Percentiles rank a stretch among this genome's conserved stretches.
Evolutionary conservation across 352 stramenopile species (phyloP).

Genomic region (Phytophthora capsici): DNA sequence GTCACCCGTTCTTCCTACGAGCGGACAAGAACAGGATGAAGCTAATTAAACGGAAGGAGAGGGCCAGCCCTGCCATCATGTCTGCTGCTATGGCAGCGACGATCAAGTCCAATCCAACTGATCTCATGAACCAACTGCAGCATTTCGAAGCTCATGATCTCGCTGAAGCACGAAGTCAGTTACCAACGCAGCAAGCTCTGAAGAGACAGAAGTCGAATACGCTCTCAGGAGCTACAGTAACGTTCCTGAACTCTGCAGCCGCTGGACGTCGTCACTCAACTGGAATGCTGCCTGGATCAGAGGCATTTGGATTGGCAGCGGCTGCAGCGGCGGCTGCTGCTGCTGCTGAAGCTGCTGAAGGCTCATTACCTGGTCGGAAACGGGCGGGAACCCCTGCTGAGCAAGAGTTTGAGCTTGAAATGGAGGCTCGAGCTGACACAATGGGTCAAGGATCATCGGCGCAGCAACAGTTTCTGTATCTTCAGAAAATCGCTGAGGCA

Average conservation of each 20-base stretch:
- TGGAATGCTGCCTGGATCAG: slow-evolving; percentile 47
- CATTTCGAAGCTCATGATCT: slow-evolving; percentile 36
- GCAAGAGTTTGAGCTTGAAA: slow-evolving; percentile 43
- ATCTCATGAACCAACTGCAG: slow-evolving; percentile 20
- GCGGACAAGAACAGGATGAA: slow-evolving; percentile 73
- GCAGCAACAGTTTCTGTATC: slow-evolving; percentile 34
- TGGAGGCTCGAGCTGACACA: slow-evolving; percentile 30
- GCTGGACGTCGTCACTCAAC: slow-evolving; percentile 55
- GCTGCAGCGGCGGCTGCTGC: slow-evolving; percentile 31
- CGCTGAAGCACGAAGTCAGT: slow-evolving; percentile 20
- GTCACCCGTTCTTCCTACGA: slow-evolving; percentile 69
- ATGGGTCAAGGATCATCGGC: slow-evolving; percentile 8
- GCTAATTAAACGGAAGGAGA: slow-evolving; percentile 78
- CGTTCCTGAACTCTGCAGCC: slow-evolving; percentile 41
- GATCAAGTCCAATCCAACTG: slow-evolving; percentile 26
- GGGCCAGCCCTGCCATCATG: slow-evolving; percentile 28
- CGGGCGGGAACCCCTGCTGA: slow-evolving; percentile 34
- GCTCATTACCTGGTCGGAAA: slow-evolving; percentile 17
- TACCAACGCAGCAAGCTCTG: slow-evolving; percentile 39
- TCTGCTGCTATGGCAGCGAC: slow-evolving; percentile 16
- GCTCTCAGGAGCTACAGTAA: slow-evolving; percentile 26
- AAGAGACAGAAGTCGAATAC: slow-evolving; percentile 52
- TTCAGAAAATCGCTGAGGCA: slow-evolving; percentile 34
- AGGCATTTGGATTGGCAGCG: slow-evolving; percentile 37
- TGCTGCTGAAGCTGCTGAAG: slow-evolving; percentile 10